phyloP scores from a whole-genome alignment of 768 basidiomycete genomes.

The Gyrodon lividus region DNA sequence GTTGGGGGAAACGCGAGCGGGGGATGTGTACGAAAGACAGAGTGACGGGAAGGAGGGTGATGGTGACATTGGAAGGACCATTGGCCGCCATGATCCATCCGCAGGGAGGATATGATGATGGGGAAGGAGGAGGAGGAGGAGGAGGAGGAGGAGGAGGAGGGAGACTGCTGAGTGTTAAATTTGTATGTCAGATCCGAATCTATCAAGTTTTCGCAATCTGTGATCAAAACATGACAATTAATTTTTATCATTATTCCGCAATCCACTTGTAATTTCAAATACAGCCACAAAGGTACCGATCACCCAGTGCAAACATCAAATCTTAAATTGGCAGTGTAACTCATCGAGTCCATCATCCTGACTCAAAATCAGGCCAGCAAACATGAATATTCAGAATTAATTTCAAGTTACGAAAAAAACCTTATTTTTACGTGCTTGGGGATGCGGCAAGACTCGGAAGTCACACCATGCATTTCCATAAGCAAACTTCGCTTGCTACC shows the following conservation, averaged over 20 bases:
- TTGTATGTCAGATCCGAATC: slow-evolving; percentile 17
- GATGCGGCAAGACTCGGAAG: no score
- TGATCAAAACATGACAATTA: neutral
- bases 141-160: slow-evolving; percentile 7
- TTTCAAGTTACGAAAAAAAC: neutral
- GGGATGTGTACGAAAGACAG: slow-evolving; percentile 77
- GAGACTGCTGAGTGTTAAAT: slow-evolving; percentile 14
- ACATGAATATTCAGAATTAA: no score
- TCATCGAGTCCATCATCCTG: no score
- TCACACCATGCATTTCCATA: no score
- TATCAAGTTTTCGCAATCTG: no score
- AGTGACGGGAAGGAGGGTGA: slow-evolving; percentile 68
- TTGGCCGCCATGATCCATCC: slow-evolving; percentile 24
- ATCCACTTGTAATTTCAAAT: no score
- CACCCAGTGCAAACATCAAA: no score
- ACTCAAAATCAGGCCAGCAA: no score
- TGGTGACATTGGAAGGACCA: slow-evolving; percentile 44
- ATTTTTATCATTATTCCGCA: no score
- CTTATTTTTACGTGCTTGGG: slow-evolving; percentile 2
- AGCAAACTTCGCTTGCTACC: no score
- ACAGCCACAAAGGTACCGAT: no score
- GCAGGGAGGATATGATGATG: slow-evolving; percentile 8
- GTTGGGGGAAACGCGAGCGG: slow-evolving; percentile 57
- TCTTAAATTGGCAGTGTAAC: no score
- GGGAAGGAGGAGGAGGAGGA: slow-evolving; percentile 6